A percentile compares a stretch with the other conserved stretches of the same genome.
Conservation (phyloP, 768 basidiomycete genomes). For the Cantharellus cinnabarinus region DNA sequence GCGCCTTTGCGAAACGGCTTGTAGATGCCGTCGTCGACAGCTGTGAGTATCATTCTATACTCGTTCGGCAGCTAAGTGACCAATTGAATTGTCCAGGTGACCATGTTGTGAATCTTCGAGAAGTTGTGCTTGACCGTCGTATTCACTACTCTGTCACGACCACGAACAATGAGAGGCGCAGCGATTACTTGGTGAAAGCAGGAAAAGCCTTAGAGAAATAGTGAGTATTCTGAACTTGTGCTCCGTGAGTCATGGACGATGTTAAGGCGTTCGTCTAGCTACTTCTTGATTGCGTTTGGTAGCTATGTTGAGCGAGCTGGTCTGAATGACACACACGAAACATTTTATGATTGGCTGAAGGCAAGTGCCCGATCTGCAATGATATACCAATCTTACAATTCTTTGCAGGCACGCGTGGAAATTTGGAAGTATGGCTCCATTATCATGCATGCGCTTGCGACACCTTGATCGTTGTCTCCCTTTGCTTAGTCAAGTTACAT, state of each 20-base stretch:
- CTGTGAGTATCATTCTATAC: constrained; percentile 23
- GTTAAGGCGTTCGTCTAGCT: constrained; percentile 25
- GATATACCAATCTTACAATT: neutral
- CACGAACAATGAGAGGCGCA: constrained; percentile 21
- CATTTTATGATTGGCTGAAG: constrained; percentile 77
- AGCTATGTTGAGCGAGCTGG: constrained; percentile 61
- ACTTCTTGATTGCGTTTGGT: constrained; percentile 87
- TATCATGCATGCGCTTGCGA: no score
- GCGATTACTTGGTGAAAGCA: constrained; percentile 40
- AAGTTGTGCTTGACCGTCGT: constrained; percentile 67
- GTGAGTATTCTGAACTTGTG: constrained; percentile 22
- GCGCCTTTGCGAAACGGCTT: constrained; percentile 63
- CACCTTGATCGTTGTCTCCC: no score
- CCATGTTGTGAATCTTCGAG: constrained; percentile 78
- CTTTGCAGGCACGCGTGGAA: constrained; percentile 48
- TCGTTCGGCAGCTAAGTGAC: neutral
- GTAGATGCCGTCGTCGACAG: constrained; percentile 83
- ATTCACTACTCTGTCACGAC: constrained; percentile 71
- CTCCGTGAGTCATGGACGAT: neutral
- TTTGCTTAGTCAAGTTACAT: constrained; percentile 51
- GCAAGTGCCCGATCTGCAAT: constrained; percentile 11
- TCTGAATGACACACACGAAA: constrained; percentile 36
- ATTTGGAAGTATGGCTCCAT: constrained; percentile 54
- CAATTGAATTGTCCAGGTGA: constrained; percentile 34
- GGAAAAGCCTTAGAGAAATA: constrained; percentile 73